A percentile compares a stretch with the other conserved stretches of the same genome.
phyloP scores from a whole-genome alignment of 805 yeast genomes.

The Nakazawaea molendinolei region DNA sequence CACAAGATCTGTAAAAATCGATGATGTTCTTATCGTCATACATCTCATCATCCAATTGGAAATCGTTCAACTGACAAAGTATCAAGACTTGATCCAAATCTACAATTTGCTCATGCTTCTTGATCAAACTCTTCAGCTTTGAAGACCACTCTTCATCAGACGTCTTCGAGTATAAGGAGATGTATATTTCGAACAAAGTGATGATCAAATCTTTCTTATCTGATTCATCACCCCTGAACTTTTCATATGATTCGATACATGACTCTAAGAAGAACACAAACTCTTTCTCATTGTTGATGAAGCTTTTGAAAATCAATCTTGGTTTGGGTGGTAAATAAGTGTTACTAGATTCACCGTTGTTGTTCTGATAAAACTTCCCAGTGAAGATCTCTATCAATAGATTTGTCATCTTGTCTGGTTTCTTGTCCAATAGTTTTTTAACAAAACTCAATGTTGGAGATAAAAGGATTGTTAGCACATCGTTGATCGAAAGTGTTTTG shows the following conservation, averaged over 20 bases:
- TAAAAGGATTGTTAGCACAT: constrained; percentile 63
- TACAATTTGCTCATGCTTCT: constrained; percentile 35
- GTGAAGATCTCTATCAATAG: constrained; percentile 83
- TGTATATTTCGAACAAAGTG: constrained; percentile 77
- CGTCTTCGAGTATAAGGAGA: constrained; percentile 42
- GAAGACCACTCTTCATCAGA: constrained; percentile 43
- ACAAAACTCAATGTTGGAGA: constrained; percentile 41
- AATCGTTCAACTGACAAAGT: constrained; percentile 50
- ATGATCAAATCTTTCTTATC: constrained; percentile 71
- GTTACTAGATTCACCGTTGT: constrained; percentile 18
- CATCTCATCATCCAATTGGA: constrained; percentile 39
- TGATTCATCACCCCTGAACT: constrained; percentile 60
- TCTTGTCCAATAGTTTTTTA: constrained; percentile 51
- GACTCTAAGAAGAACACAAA: constrained; percentile 93
- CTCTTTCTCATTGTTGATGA: constrained; percentile 78
- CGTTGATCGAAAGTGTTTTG: constrained; percentile 65
- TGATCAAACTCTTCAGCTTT: constrained; percentile 51
- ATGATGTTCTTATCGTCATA: constrained; percentile 40
- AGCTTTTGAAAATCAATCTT: constrained; percentile 76
- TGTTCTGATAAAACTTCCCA: constrained; percentile 60
- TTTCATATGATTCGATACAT: constrained; percentile 70
- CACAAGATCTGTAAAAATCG: constrained; percentile 60
- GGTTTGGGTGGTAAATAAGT: constrained; percentile 89
- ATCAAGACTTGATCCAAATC: constrained; percentile 51
- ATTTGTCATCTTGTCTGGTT: constrained; percentile 79